phyloP scores from a whole-genome alignment of 2,329 filamentous ascomycete species.

The Penicillium verrucosum region DNA sequence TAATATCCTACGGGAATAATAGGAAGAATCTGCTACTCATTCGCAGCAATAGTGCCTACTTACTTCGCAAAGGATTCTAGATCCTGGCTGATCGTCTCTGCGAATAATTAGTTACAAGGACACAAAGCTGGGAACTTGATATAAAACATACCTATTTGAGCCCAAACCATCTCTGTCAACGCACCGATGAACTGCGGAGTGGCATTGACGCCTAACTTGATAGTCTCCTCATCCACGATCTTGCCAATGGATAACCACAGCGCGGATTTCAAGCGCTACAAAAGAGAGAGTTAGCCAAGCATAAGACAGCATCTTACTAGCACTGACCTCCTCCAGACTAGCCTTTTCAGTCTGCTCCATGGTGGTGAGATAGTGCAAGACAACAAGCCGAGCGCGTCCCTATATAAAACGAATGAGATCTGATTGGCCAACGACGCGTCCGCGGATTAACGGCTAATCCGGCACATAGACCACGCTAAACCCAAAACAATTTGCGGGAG shows the following conservation, averaged over 20 bases:
- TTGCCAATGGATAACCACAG: constrained; percentile 82
- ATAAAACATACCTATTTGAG: constrained; percentile 68
- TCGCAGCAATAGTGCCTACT: constrained; percentile 11
- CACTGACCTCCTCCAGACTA: constrained; percentile 35
- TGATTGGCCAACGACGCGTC: constrained; percentile 25
- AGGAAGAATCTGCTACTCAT: background rate
- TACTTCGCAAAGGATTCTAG: constrained; percentile 62
- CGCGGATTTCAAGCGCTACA: constrained; percentile 74
- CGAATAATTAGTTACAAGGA: constrained; percentile 4
- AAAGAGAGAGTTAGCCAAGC: background rate
- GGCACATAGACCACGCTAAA: background rate
- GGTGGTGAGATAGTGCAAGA: constrained; percentile 3
- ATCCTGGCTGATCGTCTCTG: constrained; percentile 57
- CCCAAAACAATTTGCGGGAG: constrained; percentile 3
- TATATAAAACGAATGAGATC: constrained; percentile 3
- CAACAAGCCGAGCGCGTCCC: constrained; percentile 10
- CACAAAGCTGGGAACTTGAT: background rate
- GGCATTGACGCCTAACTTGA: constrained; percentile 72
- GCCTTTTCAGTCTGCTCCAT: constrained; percentile 32
- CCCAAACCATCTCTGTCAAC: constrained; percentile 81
- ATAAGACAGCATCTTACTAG: background rate
- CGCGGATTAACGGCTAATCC: constrained; percentile 18
- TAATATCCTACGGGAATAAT: background rate
- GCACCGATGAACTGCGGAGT: constrained; percentile 88
- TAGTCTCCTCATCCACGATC: constrained; percentile 81